Base-by-base conservation (phyloP, 1,284 basidiomycete genomes). In the Rhodotorula sp. region DNA sequence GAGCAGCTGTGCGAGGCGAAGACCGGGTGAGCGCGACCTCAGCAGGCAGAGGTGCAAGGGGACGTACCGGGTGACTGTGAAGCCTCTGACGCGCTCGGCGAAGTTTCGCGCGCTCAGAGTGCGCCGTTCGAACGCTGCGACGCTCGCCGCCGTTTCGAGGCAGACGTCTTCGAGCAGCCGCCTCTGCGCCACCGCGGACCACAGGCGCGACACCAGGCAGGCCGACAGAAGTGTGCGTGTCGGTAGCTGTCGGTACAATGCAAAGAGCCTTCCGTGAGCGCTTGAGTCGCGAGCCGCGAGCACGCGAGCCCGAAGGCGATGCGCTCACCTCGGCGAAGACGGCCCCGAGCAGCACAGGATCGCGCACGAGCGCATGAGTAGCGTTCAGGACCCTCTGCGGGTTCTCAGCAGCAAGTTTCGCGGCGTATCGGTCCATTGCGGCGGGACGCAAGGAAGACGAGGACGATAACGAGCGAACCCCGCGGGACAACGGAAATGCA, bases 341-440 rank as follows among this genome's bases (percentile, higher is more conserved):
- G 46, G 25, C 10, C 3, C 54, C 19, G 5, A 68, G 67, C 8
- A 68, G 50, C 14, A 44, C 34, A 13, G 50, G 12, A n/a, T 57
- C 34, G 12, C 41, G 23, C 4, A 52, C 23, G 46, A 59, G 60
- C 4, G 60, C 48, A 23, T 46, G 49, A 10, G 42, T 7, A 3
- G 45, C n/a, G 2, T 5, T 4, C 9, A 4, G n/a, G 8, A 4
- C n/a, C 13, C 14, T 25, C 44, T n/a, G 21, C 23, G 41, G 16
- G 8, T 23, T 3, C 14, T 27, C 46, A 4, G n/a, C 21, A 19
- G 52, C 45, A 2, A 58, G 46, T 25, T 23, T n/a, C 23, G 34
- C 23, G 23, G 54, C 61, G 54, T 68, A 68, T 13, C 16, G 9
- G 54, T 62, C 66, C 66, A 68, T 66, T 8, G 41, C 48, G 34